Evolutionary conservation across 1,139 yeast genomes (phyloP).

Genomic region (Lodderomyces parapsilosis): DNA sequence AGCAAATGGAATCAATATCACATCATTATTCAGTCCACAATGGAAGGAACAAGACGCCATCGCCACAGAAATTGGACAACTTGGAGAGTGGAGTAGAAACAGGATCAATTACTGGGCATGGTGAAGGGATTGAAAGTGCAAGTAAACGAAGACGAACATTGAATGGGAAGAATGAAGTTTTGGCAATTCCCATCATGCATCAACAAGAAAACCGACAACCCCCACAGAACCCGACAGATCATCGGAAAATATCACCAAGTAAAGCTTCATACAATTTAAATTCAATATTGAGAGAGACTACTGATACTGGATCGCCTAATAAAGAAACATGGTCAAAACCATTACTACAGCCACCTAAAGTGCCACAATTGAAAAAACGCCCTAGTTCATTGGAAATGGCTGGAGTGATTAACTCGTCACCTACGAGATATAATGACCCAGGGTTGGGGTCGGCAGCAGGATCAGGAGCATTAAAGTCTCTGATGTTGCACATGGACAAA

Average conservation of each 20-base stretch:
- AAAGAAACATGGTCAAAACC: slow-evolving; percentile 9
- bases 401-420: slow-evolving; percentile 25
- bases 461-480: not conserved
- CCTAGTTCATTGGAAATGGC: slow-evolving; percentile 35
- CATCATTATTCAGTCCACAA: slow-evolving; percentile 35
- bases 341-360: slow-evolving; percentile 5
- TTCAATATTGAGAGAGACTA: slow-evolving; percentile 24
- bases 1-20: slow-evolving; percentile 43
- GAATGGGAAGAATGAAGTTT: slow-evolving; percentile 31
- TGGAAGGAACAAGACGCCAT: slow-evolving; percentile 10
- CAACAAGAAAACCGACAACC: slow-evolving; percentile 41
- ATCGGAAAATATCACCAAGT: slow-evolving; percentile 34
- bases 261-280: slow-evolving; percentile 41
- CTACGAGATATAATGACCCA: slow-evolving; percentile 5
- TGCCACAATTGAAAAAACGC: slow-evolving; percentile 26
- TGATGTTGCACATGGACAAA: not conserved
- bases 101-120: not conserved
- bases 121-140: slow-evolving; percentile 14
- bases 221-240: slow-evolving; percentile 17
- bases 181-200: slow-evolving; percentile 21
- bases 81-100: not conserved
- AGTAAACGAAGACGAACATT: slow-evolving; percentile 35
- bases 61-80: slow-evolving; percentile 10
- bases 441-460: no score
- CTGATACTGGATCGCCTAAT: slow-evolving; percentile 19